These are phyloP conservation scores for Coemansia guatemalensis DNA, from an alignment of 192 early-diverging fungal genomes.

Conservation along the genomic window DNA sequence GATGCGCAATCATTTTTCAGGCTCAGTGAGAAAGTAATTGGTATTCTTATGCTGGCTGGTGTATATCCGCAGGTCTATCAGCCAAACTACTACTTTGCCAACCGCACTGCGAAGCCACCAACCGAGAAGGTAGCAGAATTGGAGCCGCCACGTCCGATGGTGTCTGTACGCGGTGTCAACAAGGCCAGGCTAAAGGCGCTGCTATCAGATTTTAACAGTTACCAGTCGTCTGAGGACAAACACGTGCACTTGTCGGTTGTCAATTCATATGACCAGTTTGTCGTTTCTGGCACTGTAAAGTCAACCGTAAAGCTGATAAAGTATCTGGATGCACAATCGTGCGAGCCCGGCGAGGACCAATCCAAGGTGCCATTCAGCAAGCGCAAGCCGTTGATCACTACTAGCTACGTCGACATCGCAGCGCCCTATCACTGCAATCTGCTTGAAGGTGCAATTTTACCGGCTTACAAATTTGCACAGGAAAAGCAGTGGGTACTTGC, in stretches of 20 bases:
- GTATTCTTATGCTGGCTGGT: slow-evolving; percentile 80
- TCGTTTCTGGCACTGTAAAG: slow-evolving; percentile 16
- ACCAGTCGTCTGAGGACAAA: neutral
- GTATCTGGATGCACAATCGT: slow-evolving; percentile 2
- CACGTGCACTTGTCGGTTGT: slow-evolving; percentile 15
- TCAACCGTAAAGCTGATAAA: slow-evolving; percentile 9
- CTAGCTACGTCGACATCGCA: slow-evolving; percentile 77
- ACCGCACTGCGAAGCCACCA: neutral
- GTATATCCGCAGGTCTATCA: slow-evolving; percentile 67
- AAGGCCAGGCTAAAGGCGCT: slow-evolving; percentile 1
- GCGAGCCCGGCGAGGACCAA: slow-evolving; percentile 43
- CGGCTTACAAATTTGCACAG: slow-evolving; percentile 64
- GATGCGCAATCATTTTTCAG: slow-evolving; percentile 75
- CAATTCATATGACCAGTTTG: slow-evolving; percentile 14
- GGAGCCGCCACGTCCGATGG: slow-evolving; percentile 16
- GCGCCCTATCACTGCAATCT: slow-evolving; percentile 66
- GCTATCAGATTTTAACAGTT: slow-evolving; percentile 13
- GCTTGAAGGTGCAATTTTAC: slow-evolving; percentile 52
- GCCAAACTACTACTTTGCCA: slow-evolving; percentile 1
- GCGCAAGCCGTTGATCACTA: slow-evolving; percentile 74
- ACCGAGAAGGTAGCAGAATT: too few relatives aligned
- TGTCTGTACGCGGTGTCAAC: slow-evolving; percentile 10
- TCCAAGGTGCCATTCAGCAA: slow-evolving; percentile 70
- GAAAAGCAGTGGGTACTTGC: slow-evolving; percentile 59
- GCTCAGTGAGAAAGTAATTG: slow-evolving; percentile 76